A percentile compares a stretch with the other conserved stretches of the same genome.
These are phyloP conservation scores for Sporothrix luriei DNA, from an alignment of 2,329 filamentous ascomycete species.

Conservation along the genomic window DNA sequence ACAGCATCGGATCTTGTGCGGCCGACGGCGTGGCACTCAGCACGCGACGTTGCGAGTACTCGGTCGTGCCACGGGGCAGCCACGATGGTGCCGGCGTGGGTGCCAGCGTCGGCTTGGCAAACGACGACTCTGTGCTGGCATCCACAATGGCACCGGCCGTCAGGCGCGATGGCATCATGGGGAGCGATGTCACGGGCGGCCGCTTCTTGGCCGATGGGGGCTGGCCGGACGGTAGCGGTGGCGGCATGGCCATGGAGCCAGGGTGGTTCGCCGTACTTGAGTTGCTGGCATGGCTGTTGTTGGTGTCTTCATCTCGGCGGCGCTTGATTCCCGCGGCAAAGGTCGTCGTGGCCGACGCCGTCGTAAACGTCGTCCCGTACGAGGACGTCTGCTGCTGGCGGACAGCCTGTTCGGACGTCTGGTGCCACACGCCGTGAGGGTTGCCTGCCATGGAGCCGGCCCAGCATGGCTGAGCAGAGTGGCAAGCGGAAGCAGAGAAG, in stretches of 20 bases:
- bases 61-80: constrained; percentile 51
- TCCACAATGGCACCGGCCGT: constrained; percentile 35
- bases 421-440: constrained; percentile 33
- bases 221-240: not conserved
- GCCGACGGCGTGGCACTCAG: constrained; percentile 59
- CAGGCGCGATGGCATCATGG: constrained; percentile 35
- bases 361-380: constrained; percentile 20
- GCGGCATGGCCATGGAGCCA: not conserved
- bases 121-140: not conserved
- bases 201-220: not conserved
- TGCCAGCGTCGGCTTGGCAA: not conserved
- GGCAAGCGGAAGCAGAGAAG: not conserved
- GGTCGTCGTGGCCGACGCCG: constrained; percentile 1
- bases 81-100: constrained; percentile 39
- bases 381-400: constrained; percentile 16
- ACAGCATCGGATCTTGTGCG: constrained; percentile 58
- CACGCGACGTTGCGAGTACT: constrained; percentile 60
- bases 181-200: not conserved
- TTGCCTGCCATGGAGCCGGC: constrained; percentile 31
- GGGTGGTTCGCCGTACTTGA: not conserved
- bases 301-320: constrained; percentile 6
- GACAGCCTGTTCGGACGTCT: constrained; percentile 35
- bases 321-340: constrained; percentile 30
- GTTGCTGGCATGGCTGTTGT: not conserved
- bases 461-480: not conserved